Evolutionary conservation across 2,329 filamentous ascomycete genomes (phyloP).

Genomic region (Colletotrichum sp.): DNA sequence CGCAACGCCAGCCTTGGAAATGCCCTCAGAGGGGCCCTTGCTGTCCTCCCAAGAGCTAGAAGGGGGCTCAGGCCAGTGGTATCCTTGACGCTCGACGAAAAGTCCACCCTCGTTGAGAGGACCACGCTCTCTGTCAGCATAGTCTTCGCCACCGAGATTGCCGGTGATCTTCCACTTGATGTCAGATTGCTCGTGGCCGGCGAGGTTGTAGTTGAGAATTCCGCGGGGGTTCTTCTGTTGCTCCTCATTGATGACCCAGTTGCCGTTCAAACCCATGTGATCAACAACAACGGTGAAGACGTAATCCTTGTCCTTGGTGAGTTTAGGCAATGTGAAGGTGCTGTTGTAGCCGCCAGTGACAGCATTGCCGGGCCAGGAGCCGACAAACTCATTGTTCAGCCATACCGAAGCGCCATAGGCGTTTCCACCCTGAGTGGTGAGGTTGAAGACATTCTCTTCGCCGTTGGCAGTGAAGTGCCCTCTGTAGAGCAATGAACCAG

Average conservation of each 20-base stretch:
- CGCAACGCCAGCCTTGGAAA: slow-evolving; percentile 53
- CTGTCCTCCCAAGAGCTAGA: slow-evolving; percentile 44
- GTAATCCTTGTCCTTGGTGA: slow-evolving; percentile 56
- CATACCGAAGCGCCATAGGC: slow-evolving; percentile 70
- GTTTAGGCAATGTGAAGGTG: slow-evolving; percentile 58
- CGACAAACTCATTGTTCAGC: slow-evolving; percentile 65
- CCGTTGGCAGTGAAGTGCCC: slow-evolving; percentile 68
- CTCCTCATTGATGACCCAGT: slow-evolving; percentile 60
- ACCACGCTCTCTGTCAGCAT: slow-evolving; percentile 58
- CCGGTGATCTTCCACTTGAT: slow-evolving; percentile 68
- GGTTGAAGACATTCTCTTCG: slow-evolving; percentile 57
- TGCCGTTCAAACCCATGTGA: slow-evolving; percentile 71
- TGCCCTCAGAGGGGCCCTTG: slow-evolving; percentile 37
- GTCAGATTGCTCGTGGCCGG: slow-evolving; percentile 48
- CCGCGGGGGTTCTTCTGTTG: slow-evolving; percentile 63
- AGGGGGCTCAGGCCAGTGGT: slow-evolving; percentile 57
- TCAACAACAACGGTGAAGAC: slow-evolving; percentile 72
- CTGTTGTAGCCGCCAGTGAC: slow-evolving; percentile 51
- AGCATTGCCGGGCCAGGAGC: slow-evolving; percentile 63
- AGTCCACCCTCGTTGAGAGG: slow-evolving; percentile 67
- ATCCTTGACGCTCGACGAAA: slow-evolving; percentile 61
- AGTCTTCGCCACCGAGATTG: slow-evolving; percentile 64
- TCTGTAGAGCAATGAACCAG: slow-evolving; percentile 68
- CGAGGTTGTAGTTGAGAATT: slow-evolving; percentile 61
- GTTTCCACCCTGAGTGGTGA: slow-evolving; percentile 66